Evolutionary conservation across 2,329 filamentous ascomycete genomes (phyloP), one percentile per base, ranked within the genome.

Genomic region (Ilyonectria destructans): DNA sequence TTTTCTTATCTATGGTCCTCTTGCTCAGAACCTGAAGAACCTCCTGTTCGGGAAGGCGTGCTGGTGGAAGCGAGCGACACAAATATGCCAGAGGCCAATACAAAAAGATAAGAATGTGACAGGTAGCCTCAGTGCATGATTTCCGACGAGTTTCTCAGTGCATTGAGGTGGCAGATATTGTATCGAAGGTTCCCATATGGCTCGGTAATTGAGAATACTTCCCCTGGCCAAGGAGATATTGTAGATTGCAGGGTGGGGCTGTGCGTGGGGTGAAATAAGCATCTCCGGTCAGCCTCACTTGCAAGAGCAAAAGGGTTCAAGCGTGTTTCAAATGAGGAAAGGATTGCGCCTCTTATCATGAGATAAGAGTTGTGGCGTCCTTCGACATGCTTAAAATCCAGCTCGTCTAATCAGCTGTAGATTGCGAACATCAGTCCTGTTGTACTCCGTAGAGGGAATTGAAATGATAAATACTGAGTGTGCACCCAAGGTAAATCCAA

Each of bases 211-310:
- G 40, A 17, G 15, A 43, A 43, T 43, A 26, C 17, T n/a, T 5
- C n/a, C 17, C 15, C n/a, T 17, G 40, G n/a, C 40, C 17, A 26
- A 8, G 40, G 15, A 43, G 26, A 23, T 40, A 33, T 40, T 40
- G n/a, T 31, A 52, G 26, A 40, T 43, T 40, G 33, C 5, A 21
- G n/a, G 43, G 52, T 56, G 52, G 51, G 31, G 52, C 13, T 15
- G 7, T 17, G n/a, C 52, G 52, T 56, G 52, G 52, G 52, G 52
- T 26, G 52, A 56, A 56, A 40, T 19, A 3, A 33, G 31, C 52
- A 56, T 56, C 52, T 56, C 52, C 52, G 52, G 52, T 9, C 15
- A n/a, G 37, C 17, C 37, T 15, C 37, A 43, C 8, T 43, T 40
- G 15, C n/a, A n/a, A 17, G 4, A n/a, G n/a, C 5, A n/a, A 19